Evolutionary conservation across 805 yeast genomes (phyloP).

Genomic region (Metschnikowia drakensbergensis): DNA sequence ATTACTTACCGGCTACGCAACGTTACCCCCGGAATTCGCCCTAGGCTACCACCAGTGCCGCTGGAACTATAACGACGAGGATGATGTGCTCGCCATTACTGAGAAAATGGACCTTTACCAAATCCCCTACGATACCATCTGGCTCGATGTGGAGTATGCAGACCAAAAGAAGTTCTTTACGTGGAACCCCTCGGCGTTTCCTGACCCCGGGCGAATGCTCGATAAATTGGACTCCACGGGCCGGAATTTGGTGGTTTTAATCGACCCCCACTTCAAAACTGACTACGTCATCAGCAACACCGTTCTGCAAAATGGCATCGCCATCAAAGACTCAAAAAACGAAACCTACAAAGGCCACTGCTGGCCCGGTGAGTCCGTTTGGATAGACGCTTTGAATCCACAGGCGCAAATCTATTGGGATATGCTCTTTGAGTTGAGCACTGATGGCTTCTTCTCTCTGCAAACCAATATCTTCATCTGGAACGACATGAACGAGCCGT

Average conservation of each 20-base stretch:
- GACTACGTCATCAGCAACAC: slow-evolving; percentile 62
- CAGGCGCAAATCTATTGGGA: slow-evolving; percentile 59
- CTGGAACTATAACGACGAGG: slow-evolving; percentile 92
- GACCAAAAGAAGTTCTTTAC: slow-evolving; percentile 85
- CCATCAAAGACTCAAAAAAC: slow-evolving; percentile 46
- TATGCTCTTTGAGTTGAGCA: slow-evolving; percentile 41
- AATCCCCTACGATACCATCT: slow-evolving; percentile 86
- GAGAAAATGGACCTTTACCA: slow-evolving; percentile 63
- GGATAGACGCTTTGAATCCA: slow-evolving; percentile 86
- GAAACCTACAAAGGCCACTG: slow-evolving; percentile 76
- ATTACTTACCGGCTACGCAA: slow-evolving; percentile 64
- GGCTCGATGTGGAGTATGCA: slow-evolving; percentile 94
- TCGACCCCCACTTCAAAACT: slow-evolving; percentile 87
- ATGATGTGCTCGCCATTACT: slow-evolving; percentile 74
- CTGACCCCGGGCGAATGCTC: slow-evolving; percentile 70
- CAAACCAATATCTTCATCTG: slow-evolving; percentile 75
- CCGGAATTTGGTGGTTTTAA: slow-evolving; percentile 75
- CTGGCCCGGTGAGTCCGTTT: slow-evolving; percentile 96
- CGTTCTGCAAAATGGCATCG: slow-evolving; percentile 40
- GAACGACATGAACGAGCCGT: slow-evolving; percentile 99
- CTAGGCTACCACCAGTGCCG: slow-evolving; percentile 94
- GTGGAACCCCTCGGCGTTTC: slow-evolving; percentile 75
- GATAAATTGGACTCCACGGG: slow-evolving; percentile 62
- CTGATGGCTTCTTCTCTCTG: slow-evolving; percentile 34
- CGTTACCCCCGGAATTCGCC: slow-evolving; percentile 72